phyloP scores from a whole-genome alignment of 257 asterid genomes.

The Forsythia suspensa region DNA sequence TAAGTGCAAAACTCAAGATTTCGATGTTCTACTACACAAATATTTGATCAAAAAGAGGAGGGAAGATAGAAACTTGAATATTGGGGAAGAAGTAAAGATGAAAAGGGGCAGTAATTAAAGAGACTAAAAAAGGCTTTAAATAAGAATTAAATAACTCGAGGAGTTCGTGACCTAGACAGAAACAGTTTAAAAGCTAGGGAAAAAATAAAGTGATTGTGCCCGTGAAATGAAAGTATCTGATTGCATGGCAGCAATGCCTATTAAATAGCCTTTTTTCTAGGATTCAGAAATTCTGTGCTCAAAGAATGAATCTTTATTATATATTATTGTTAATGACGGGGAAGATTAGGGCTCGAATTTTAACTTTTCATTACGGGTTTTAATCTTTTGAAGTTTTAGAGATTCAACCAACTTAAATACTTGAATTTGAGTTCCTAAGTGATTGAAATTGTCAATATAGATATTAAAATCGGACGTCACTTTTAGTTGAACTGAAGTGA shows the following conservation, averaged over 20 bases:
- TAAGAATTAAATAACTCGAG: conserved; percentile 34
- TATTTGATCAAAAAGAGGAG: conserved; percentile 23
- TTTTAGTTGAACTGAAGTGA: no score
- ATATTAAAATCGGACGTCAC: no score
- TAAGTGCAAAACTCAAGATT: conserved; percentile 14
- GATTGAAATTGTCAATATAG: no score
- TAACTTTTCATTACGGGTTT: no score
- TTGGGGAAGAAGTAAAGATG: conserved; percentile 14
- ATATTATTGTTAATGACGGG: no score
- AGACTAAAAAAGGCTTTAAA: conserved; percentile 21
- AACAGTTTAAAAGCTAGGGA: conserved; percentile 18
- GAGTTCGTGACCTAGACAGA: conserved; percentile 33
- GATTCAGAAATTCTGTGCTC: not conserved
- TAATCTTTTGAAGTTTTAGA: no score
- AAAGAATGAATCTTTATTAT: no score
- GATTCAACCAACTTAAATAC: no score
- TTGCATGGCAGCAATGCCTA: conserved; percentile 15
- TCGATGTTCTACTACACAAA: conserved; percentile 6
- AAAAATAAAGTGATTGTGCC: not conserved
- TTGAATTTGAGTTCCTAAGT: no score
- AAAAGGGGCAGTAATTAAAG: not conserved
- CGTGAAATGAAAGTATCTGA: conserved; percentile 23
- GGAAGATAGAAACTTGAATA: conserved; percentile 39
- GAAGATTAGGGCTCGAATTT: no score
- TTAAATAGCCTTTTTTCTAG: not conserved